Evolutionary conservation across 179 eudicot species (phyloP), one percentile per base, ranked within the genome.

Genomic region (Patellifolia procumbens): DNA sequence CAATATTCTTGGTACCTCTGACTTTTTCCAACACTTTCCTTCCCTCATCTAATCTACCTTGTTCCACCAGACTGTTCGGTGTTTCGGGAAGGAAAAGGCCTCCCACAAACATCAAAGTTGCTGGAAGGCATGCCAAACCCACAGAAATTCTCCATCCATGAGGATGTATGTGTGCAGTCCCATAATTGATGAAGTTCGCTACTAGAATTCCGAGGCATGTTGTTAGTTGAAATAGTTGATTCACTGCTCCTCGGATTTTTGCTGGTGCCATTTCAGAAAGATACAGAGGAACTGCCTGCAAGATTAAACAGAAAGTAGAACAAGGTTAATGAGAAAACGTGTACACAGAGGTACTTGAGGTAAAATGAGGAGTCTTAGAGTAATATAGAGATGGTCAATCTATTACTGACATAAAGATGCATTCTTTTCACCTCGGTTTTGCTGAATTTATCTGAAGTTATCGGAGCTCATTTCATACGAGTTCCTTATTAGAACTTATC

Each of bases 241-340:
- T 91, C 9, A 93, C 85, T 11, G 93, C 94, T 74, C 99, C 99
- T 61, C 97, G 76, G 55, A 92, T 77, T 59, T 95, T 88, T 51
- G 99, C 91, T 17, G 99, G 99, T 39, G 99, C 91, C 94, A 95
- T 93, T 82, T 95, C 99, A 7, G 97, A 95, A 22, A 95, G 95
- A 69, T 95, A 95, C 19, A 95, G 77, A 29, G 99, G 99, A 70
- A 95, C 95, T 66, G 97, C 97, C 98, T 93, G 89, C 60, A 46
- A 43, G 22, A 66, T 43, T 43, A 58, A 28, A 67, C 63, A 70
- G 26, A 62, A 68, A 60, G 53, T 10, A 20, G 31, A 6, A 6
- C 12, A 70, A 7, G 52, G 4, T 37, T 61, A 26, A 26, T n/a
- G n/a, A n/a, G n/a, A n/a, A n/a, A n/a, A n/a, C n/a, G n/a, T n/a